Conservation (phyloP, 441 rosid genomes). For the Corymbia calophylla region DNA sequence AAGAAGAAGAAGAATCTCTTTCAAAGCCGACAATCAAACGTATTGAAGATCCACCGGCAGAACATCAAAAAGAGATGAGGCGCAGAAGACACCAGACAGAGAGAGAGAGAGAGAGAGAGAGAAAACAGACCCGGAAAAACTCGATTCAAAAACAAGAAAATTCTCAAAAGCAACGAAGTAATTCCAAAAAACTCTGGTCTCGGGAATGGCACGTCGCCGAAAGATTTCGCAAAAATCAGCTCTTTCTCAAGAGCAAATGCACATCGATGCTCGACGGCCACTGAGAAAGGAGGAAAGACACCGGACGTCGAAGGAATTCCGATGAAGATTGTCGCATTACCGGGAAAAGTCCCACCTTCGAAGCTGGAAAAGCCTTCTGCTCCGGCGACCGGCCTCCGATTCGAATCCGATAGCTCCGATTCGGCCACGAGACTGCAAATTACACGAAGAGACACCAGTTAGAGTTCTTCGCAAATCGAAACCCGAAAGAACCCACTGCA, state of each 20-base stretch:
- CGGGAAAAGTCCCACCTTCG: neutral
- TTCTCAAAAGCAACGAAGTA: neutral
- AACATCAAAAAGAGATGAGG: neutral
- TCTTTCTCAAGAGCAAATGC: neutral
- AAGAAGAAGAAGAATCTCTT: neutral
- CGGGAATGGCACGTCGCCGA: neutral
- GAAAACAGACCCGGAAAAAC: constrained; percentile 1
- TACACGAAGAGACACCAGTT: neutral
- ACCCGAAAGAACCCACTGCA: neutral
- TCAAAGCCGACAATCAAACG: neutral
- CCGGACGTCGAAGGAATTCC: neutral
- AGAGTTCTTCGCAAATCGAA: neutral
- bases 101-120: constrained; percentile 16
- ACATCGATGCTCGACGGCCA: neutral
- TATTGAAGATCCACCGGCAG: neutral
- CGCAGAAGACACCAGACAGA: constrained; percentile 4
- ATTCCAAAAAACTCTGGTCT: neutral
- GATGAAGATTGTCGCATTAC: neutral
- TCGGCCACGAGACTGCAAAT: neutral
- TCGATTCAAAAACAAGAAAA: neutral
- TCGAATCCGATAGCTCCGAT: neutral
- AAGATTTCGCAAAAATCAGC: neutral
- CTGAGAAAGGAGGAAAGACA: neutral
- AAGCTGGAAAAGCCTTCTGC: neutral
- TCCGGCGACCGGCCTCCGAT: neutral